A percentile compares a stretch with the other conserved stretches of the same genome.
phyloP scores from a whole-genome alignment of 2,329 filamentous ascomycete species.

The Xylaria sp. region DNA sequence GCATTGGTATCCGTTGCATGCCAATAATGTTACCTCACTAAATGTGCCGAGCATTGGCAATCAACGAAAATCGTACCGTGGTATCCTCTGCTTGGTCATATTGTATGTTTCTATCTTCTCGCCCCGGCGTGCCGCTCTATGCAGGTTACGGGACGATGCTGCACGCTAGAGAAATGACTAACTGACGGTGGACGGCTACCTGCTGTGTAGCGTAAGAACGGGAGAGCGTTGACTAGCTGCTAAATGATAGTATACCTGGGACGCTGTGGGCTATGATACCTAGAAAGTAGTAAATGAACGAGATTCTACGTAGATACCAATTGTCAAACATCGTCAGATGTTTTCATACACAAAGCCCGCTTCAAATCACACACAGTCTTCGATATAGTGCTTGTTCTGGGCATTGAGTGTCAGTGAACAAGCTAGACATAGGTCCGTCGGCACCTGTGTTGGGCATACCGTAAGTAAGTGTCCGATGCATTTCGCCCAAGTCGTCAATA shows the following conservation, averaged over 20 bases:
- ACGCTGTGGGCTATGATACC: background rate
- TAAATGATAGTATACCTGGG: background rate
- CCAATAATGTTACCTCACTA: constrained; percentile 24
- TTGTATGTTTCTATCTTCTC: constrained; percentile 3
- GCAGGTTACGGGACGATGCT: constrained; percentile 7
- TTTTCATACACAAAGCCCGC: background rate
- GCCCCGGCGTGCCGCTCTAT: constrained; percentile 26
- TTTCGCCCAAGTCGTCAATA: constrained; percentile 2
- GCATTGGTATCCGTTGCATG: constrained; percentile 8
- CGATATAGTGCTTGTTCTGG: constrained; percentile 1
- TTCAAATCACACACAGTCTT: constrained; percentile 8
- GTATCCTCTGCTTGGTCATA: constrained; percentile 7
- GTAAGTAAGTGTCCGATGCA: background rate
- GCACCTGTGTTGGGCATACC: background rate
- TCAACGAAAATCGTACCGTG: constrained; percentile 6
- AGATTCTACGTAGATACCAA: background rate
- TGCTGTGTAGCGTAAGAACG: background rate
- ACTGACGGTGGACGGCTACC: too few relatives aligned
- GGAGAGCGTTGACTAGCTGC: background rate
- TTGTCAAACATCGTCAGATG: background rate
- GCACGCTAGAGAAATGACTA: background rate
- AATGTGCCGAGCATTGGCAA: constrained; percentile 26
- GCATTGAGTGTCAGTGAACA: background rate
- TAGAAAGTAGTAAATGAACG: background rate
- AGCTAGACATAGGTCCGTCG: background rate